Percentiles rank a stretch among this genome's conserved stretches.
Evolutionary conservation across 345 rosid genomes (phyloP).

Genomic region (Populus alba): DNA sequence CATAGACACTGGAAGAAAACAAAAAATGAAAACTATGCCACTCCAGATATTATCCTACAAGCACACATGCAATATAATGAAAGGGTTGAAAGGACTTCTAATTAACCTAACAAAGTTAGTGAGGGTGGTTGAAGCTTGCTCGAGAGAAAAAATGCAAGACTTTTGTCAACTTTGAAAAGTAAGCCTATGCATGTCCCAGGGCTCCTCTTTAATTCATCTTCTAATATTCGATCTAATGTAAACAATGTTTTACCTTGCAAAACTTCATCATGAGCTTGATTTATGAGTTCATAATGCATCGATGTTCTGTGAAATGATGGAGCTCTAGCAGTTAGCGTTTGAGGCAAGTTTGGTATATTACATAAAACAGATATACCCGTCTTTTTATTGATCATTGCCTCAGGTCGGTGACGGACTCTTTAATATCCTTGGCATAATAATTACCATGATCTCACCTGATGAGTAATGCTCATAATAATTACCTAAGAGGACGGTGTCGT

Average conservation of each 20-base stretch:
- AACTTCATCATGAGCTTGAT: not conserved
- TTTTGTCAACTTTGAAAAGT: not conserved
- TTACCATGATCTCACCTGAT: slow-evolving; percentile 5
- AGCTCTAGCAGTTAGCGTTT: not conserved
- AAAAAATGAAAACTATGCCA: not conserved
- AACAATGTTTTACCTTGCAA: not conserved
- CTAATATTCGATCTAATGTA: too few species aligned
- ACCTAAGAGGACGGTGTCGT: too few species aligned
- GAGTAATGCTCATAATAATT: too few species aligned
- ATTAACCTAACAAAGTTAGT: not conserved
- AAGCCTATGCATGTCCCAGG: not conserved
- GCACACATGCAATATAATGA: not conserved
- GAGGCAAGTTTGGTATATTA: not conserved
- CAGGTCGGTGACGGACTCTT: not conserved
- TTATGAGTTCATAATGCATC: not conserved
- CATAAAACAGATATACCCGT: not conserved
- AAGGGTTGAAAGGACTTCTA: slow-evolving; percentile 10
- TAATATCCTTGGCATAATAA: not conserved
- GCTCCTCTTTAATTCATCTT: not conserved
- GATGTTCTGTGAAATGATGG: not conserved
- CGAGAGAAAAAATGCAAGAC: not conserved
- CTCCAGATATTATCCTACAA: too few species aligned
- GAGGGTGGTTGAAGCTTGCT: slow-evolving; percentile 7
- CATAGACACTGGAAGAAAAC: not conserved
- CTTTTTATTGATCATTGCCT: not conserved